Evolutionary conservation across 208 protist species (phyloP), one percentile per base, ranked within the genome.

Genomic region (Leptomonas pyrrhocoris): DNA sequence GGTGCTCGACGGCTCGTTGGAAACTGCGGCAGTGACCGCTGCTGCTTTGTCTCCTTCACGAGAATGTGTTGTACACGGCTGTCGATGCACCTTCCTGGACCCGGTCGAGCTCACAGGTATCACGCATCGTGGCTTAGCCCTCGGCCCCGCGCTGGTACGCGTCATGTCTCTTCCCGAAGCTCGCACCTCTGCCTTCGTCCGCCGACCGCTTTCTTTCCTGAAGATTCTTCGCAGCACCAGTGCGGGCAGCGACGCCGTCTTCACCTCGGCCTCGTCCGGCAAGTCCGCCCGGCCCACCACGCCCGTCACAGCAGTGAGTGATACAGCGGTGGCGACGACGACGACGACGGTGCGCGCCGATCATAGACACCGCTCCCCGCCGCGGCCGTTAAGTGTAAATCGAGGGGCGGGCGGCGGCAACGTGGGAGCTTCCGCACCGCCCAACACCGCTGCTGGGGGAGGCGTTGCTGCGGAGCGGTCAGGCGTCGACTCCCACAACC

Each of bases 81-180:
- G 74, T 60, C 55, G 55, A 66, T 85, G 72, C 34, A 74, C 66
- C 7, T 42, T 88, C 30, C 60, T 91, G 7, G 82, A 91, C 54
- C 80, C 80, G 38, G 64, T 67, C 4, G 56, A 69, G 28, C 77
- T 91, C 42, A 86, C 85, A 0, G 85, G 85, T 1, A 61, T 91
- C 11, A 5, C 45, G 18, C 80, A 84, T 58, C 71, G 71, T n/a
- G 80, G 82, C 13, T 68, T 84, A 15, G 82, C 85, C 4, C 49
- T 88, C 21, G 85, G 85, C 2, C 73, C 77, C 19, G 69, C 82
- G n/a, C 74, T 91, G 19, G 76, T 74, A 28, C 74, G 80, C 50
- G 67, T 91, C 21, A 59, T 84, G n/a, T 42, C 64, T 0, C 57
- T 79, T 27, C 79, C 81, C 25, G 56, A 70, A 19, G 55, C 48